These are phyloP conservation scores for Trichophyton rubrum DNA, from an alignment of 2,329 filamentous ascomycete species.

Conservation along the genomic window DNA sequence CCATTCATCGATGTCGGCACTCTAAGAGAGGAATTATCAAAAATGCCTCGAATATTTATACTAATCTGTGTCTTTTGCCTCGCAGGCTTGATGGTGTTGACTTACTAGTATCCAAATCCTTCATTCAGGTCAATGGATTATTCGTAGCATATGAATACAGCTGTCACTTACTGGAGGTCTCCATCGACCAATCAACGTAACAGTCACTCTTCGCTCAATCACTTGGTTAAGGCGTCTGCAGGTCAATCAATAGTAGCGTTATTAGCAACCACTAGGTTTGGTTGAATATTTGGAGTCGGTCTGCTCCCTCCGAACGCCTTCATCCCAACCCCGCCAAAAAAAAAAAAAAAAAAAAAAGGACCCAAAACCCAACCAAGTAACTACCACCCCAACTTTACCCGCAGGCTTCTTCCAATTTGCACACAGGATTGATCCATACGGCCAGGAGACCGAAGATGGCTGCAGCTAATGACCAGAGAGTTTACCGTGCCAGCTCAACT, in stretches of 20 bases:
- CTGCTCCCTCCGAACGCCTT: not conserved
- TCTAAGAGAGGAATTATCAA: not conserved
- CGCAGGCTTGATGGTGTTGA: too few relatives aligned
- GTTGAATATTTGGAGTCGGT: not conserved
- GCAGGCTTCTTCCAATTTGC: not conserved
- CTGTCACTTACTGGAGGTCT: too few relatives aligned
- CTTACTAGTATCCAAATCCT: too few relatives aligned
- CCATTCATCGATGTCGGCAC: not conserved
- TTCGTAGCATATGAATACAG: too few relatives aligned
- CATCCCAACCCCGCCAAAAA: not conserved
- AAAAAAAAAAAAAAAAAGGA: not conserved
- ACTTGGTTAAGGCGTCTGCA: too few relatives aligned
- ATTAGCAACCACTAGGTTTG: too few relatives aligned
- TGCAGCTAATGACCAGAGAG: conserved; percentile 25
- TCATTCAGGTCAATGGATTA: too few relatives aligned
- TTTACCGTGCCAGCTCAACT: conserved; percentile 89
- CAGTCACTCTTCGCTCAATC: too few relatives aligned
- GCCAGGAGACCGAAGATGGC: not conserved
- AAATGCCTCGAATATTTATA: not conserved
- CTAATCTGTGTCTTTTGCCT: too few relatives aligned
- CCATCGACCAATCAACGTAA: too few relatives aligned
- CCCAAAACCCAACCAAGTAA: not conserved
- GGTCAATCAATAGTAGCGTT: too few relatives aligned
- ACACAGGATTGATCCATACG: not conserved
- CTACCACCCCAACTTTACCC: not conserved